A percentile compares a stretch with the other conserved stretches of the same genome.
Evolutionary conservation across 345 rosid species (phyloP).

Genomic region (Brassica rapa): DNA sequence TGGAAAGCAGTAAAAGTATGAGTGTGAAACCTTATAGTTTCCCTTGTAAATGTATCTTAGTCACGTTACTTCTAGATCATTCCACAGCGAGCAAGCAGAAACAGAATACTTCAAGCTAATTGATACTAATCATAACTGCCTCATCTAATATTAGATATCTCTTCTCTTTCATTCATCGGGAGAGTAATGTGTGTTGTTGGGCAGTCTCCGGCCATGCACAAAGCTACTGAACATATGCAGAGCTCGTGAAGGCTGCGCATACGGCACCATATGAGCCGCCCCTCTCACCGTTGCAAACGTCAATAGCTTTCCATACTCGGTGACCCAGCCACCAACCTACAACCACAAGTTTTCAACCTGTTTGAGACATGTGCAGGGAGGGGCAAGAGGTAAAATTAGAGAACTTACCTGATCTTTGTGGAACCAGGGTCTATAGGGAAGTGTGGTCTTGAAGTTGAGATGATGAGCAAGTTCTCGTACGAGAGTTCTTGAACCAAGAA

Average conservation of each 20-base stretch:
- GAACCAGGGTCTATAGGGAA: slow-evolving; percentile 84
- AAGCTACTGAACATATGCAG: background rate
- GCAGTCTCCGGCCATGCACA: background rate
- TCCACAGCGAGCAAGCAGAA: background rate
- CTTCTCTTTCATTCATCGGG: background rate
- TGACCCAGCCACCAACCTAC: slow-evolving; percentile 11
- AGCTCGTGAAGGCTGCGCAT: background rate
- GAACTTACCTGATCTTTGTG: slow-evolving; percentile 75
- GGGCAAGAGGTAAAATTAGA: background rate
- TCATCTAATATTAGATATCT: background rate
- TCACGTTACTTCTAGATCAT: background rate
- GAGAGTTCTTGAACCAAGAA: slow-evolving; percentile 76
- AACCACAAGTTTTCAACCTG: background rate
- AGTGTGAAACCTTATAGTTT: background rate
- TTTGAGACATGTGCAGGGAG: background rate
- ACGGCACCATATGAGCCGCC: slow-evolving; percentile 5
- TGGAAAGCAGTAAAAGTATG: too few relatives aligned
- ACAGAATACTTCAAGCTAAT: background rate
- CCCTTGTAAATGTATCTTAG: background rate
- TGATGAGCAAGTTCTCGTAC: slow-evolving; percentile 74
- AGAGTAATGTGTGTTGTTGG: background rate
- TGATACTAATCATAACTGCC: background rate
- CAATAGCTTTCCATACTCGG: background rate
- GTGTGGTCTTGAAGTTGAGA: slow-evolving; percentile 58
- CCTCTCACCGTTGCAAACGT: slow-evolving; percentile 7